Evolutionary conservation across 2,329 filamentous ascomycete species (phyloP).

Genomic region (Claviceps sp.): DNA sequence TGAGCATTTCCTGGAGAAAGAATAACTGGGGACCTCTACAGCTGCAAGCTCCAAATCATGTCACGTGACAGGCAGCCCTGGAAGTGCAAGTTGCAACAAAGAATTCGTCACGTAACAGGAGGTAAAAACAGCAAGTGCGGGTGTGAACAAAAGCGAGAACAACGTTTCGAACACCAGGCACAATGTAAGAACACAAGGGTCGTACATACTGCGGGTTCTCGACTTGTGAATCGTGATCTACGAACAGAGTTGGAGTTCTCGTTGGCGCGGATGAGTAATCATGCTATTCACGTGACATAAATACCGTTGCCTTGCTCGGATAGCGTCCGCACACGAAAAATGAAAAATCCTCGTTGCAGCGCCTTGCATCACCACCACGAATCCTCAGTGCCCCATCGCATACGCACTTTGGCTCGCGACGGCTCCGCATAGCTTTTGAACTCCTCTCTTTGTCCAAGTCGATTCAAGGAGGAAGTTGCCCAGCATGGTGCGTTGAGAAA

Average conservation of each 20-base stretch:
- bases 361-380: conserved; percentile 25
- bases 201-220: too few species aligned
- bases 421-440: conserved; percentile 23
- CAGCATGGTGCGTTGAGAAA: conserved; percentile 31
- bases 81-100: too few species aligned
- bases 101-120: too few species aligned
- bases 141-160: too few species aligned
- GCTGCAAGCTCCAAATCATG: too few species aligned
- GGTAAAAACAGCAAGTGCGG: too few species aligned
- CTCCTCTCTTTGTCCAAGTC: conserved; percentile 23
- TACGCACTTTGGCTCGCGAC: conserved; percentile 24
- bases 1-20: too few species aligned
- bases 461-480: conserved; percentile 36
- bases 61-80: too few species aligned
- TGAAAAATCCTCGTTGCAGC: conserved; percentile 26
- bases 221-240: too few species aligned
- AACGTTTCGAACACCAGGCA: too few species aligned
- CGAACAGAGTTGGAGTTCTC: not conserved
- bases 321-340: conserved; percentile 33
- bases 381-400: conserved; percentile 23
- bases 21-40: too few species aligned
- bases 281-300: conserved; percentile 19
- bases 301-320: conserved; percentile 17
- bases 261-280: conserved; percentile 15
- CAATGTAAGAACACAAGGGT: too few species aligned